Evolutionary conservation across 768 basidiomycete genomes (phyloP).

Genomic region (Terana coerulea): DNA sequence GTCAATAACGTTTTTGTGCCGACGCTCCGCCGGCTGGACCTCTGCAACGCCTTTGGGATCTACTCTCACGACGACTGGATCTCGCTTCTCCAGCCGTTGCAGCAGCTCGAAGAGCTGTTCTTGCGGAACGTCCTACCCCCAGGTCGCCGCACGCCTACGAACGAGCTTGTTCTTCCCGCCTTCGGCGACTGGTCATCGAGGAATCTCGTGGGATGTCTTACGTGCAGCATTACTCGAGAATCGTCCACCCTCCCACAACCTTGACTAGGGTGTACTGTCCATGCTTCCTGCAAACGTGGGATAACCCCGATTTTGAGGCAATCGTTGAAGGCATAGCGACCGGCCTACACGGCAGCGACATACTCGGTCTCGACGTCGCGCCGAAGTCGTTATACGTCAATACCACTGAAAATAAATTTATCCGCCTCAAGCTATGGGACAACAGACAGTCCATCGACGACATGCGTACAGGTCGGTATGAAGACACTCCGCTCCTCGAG

Average conservation of each 20-base stretch:
- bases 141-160: background rate
- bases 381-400: background rate
- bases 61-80: background rate
- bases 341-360: too few relatives aligned
- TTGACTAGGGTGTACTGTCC: background rate
- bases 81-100: background rate
- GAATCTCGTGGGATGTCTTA: background rate
- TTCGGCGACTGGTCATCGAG: background rate
- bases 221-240: background rate
- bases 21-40: too few relatives aligned
- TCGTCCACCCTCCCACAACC: background rate
- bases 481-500: background rate
- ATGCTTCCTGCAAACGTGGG: background rate
- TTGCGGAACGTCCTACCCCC: background rate
- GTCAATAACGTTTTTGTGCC: too few relatives aligned
- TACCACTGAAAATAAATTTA: background rate
- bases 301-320: too few relatives aligned
- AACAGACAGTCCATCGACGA: background rate
- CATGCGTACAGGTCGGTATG: background rate
- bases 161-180: background rate
- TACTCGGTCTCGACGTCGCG: background rate
- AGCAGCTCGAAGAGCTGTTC: background rate
- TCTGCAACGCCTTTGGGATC: too few relatives aligned
- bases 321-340: too few relatives aligned
- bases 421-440: background rate